Conservation (phyloP, 2,329 filamentous ascomycete genomes). For the Cordyceps cateniannulata region DNA sequence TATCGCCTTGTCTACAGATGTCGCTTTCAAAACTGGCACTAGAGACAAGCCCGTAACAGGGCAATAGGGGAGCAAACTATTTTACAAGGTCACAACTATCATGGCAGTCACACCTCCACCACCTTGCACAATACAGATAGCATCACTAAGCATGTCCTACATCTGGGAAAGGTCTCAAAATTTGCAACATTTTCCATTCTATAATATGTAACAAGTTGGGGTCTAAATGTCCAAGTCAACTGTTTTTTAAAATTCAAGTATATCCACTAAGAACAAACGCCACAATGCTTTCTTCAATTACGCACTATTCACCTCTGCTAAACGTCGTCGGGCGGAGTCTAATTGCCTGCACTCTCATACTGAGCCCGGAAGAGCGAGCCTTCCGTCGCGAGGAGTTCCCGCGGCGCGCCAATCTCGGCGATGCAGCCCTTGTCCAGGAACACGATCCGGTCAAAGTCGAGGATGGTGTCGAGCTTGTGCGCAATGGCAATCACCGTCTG, state of each 20-base stretch:
- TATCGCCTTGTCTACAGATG: too few relatives aligned
- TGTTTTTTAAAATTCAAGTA: neutral
- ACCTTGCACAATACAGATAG: too few relatives aligned
- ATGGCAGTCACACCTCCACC: too few relatives aligned
- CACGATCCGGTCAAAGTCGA: conserved; percentile 50
- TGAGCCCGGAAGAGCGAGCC: conserved; percentile 4
- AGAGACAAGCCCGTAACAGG: too few relatives aligned
- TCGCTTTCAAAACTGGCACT: too few relatives aligned
- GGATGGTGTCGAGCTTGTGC: conserved; percentile 39
- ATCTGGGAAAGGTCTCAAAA: too few relatives aligned
- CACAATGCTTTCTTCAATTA: neutral
- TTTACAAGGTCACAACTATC: too few relatives aligned
- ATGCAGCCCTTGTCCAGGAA: conserved; percentile 48
- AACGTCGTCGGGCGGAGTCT: neutral
- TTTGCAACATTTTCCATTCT: neutral
- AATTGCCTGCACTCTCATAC: neutral
- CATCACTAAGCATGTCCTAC: too few relatives aligned
- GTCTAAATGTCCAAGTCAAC: neutral
- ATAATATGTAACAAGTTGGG: neutral
- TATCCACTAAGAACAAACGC: neutral
- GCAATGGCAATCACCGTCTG: conserved; percentile 47
- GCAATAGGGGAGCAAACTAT: too few relatives aligned
- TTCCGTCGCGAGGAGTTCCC: neutral
- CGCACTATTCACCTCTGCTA: neutral
- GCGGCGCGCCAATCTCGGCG: conserved; percentile 4